Evolutionary conservation across 345 rosid species (phyloP).

Genomic region (Psidium guajava): DNA sequence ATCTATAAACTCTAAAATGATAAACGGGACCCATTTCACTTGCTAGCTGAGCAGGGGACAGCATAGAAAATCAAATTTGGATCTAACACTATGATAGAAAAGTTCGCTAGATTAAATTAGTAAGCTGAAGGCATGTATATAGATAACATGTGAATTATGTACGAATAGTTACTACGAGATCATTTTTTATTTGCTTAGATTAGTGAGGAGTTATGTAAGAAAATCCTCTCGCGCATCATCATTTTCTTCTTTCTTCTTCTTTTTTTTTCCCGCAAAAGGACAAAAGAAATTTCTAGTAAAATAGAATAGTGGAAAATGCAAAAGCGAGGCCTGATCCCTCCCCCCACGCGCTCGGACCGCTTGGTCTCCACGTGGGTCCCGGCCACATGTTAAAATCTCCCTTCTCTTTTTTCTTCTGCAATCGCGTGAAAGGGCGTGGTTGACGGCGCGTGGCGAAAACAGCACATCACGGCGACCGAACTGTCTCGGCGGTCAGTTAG

Average conservation of each 20-base stretch:
- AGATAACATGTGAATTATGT: background rate
- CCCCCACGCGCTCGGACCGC: background rate
- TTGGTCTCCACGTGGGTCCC: background rate
- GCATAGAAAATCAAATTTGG: rapidly evolving
- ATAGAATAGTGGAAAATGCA: background rate
- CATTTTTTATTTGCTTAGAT: background rate
- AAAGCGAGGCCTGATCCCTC: background rate
- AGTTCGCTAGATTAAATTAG: rapidly evolving
- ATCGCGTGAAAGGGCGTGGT: background rate
- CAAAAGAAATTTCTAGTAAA: background rate
- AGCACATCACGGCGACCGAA: background rate
- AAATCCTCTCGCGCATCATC: background rate
- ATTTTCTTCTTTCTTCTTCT: background rate
- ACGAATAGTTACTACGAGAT: background rate
- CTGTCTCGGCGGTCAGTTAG: background rate
- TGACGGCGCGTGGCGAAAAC: background rate
- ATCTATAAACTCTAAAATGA: background rate
- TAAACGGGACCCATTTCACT: background rate
- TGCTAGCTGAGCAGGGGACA: rapidly evolving
- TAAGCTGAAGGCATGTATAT: background rate
- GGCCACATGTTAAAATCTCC: background rate
- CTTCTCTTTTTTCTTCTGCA: background rate
- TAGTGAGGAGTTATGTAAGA: background rate
- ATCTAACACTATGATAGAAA: rapidly evolving
- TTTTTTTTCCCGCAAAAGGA: background rate